phyloP scores from a whole-genome alignment of 2,329 filamentous ascomycete genomes.

The Madurella mycetomatis region DNA sequence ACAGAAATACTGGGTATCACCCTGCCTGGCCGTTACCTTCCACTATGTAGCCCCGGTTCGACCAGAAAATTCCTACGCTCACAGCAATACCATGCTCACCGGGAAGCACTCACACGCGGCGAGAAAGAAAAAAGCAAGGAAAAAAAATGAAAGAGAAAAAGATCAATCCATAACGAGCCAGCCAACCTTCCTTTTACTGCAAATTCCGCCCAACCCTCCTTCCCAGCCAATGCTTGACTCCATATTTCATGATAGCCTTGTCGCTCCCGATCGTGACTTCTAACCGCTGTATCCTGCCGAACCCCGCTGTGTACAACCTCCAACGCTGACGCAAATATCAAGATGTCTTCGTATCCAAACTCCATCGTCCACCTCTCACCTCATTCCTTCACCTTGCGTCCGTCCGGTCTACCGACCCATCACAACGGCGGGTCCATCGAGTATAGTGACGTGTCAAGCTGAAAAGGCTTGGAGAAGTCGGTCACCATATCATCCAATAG shows the following conservation, averaged over 20 bases:
- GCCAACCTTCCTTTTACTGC: neutral
- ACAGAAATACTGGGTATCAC: slow-evolving; percentile 3
- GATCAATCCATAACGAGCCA: neutral
- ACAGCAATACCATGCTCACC: neutral
- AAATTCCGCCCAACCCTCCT: neutral
- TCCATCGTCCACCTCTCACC: neutral
- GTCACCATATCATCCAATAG: slow-evolving; percentile 48
- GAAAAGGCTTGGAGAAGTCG: slow-evolving; percentile 51
- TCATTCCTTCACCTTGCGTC: neutral
- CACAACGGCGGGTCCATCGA: slow-evolving; percentile 31
- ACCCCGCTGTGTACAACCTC: neutral
- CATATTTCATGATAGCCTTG: neutral
- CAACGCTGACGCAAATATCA: neutral
- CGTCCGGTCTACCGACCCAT: neutral
- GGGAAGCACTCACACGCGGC: too few relatives aligned
- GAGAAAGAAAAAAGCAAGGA: neutral
- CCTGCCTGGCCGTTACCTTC: slow-evolving; percentile 1
- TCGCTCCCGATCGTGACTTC: neutral
- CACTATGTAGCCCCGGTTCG: neutral
- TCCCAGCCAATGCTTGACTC: neutral
- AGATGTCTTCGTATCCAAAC: neutral
- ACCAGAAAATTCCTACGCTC: neutral
- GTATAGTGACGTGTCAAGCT: slow-evolving; percentile 46
- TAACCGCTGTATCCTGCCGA: neutral
- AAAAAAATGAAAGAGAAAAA: neutral